Base-by-base conservation (phyloP, 2,329 filamentous ascomycete genomes). In the Aspergillus neoniger region DNA sequence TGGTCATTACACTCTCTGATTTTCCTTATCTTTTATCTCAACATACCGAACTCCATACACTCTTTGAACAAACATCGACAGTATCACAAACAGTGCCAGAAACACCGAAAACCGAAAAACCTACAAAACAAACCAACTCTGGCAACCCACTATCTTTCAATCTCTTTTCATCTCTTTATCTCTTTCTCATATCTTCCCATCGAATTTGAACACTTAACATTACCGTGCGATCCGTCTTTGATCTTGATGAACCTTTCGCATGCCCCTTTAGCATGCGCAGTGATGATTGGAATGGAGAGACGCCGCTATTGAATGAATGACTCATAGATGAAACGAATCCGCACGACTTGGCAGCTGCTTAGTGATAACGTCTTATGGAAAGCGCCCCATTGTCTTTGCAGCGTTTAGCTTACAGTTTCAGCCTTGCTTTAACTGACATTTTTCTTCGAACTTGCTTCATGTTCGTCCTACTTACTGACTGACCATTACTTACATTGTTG, bases 211-310 rank as follows among this genome's bases (percentile, higher is more conserved):
- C 58, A 55, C 23, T 28, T 14, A 19, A 32, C 39, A 12, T 54
- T 21, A 58, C 57, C 49, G 32, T 55, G 56, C 59, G 39, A 28
- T 41, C 49, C 41, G 56, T 59, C 55, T 56, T 53, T 55, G 48
- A 41, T 64, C 57, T 49, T 63, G 64, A 36, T 55, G 53, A 55
- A 44, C 53, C 53, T 17, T 39, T 21, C 14, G 53, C 43, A 47
- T 32, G 23, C 39, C 12, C 10, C 21, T 1, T 19, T 50, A 19
- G 48, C 61, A 59, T 63, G 62, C 58, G 53, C 61, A 59, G 62
- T 65, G 62, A 67, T 60, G 65, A 67, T 66, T 67, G 59, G 63
- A 66, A 67, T 59, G 65, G 64, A 65, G 63, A 63, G 62, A 65
- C 58, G 63, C 62, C 61, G 65, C 54, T 64, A 67, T 63, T 67